Conservation (phyloP, 345 rosid genomes). For the Xanthoceras sorbifolium region DNA sequence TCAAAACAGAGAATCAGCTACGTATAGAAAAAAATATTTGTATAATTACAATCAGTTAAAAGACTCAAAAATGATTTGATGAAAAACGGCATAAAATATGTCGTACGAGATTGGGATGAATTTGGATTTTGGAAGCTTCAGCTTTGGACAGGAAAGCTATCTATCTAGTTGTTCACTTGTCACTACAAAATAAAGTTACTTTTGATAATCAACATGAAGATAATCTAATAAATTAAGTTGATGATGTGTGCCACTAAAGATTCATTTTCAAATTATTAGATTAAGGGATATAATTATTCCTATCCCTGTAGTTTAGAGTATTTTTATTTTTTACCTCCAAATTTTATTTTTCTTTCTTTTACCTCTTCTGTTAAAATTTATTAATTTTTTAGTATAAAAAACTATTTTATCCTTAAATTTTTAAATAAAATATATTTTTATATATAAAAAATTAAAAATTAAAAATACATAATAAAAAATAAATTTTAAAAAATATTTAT, state of each 20-base stretch:
- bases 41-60: background rate
- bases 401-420: too few species aligned
- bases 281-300: too few species aligned
- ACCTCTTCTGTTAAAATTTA: too few species aligned
- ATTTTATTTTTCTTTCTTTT: too few species aligned
- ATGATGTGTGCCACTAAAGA: slow-evolving; percentile 20
- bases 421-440: too few species aligned
- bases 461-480: too few species aligned
- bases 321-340: too few species aligned
- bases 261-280: too few species aligned
- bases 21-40: background rate
- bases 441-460: too few species aligned
- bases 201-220: slow-evolving; percentile 13
- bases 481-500: too few species aligned
- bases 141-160: slow-evolving; percentile 1
- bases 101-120: slow-evolving; percentile 9
- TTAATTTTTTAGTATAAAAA: too few species aligned
- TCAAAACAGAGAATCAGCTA: background rate
- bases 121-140: slow-evolving; percentile 18
- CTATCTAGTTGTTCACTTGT: background rate
- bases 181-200: background rate
- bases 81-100: slow-evolving; percentile 18
- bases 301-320: too few species aligned
- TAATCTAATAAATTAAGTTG: slow-evolving; percentile 19
- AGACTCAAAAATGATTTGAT: slow-evolving; percentile 14